Percentiles rank a stretch among this genome's conserved stretches.
Conservation (phyloP, 495 filamentous ascomycete species). For the Aspergillus nidulans region DNA sequence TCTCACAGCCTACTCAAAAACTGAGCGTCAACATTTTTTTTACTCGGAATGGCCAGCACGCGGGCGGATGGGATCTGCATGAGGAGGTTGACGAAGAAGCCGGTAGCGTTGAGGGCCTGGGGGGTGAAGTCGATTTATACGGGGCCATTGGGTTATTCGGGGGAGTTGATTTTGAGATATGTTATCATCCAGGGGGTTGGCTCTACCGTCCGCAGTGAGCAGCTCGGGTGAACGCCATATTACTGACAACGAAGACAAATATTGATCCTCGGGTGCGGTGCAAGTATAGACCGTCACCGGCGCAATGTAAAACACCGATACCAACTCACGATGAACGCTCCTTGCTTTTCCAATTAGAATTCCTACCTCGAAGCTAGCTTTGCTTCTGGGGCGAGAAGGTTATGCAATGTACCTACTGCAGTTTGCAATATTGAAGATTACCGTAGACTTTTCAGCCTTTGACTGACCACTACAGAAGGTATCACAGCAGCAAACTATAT, state of each 20-base stretch:
- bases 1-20: slow-evolving; percentile 14
- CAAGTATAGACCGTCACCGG: too few relatives aligned
- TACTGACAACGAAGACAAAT: not conserved
- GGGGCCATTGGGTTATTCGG: slow-evolving; percentile 75
- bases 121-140: slow-evolving; percentile 77
- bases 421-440: too few relatives aligned
- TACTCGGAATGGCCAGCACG: slow-evolving; percentile 62
- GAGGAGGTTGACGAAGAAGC: slow-evolving; percentile 74
- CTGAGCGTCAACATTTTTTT: slow-evolving; percentile 66
- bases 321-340: too few relatives aligned
- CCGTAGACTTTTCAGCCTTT: too few relatives aligned
- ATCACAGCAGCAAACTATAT: too few relatives aligned
- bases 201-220: slow-evolving; percentile 19
- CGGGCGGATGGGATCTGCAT: slow-evolving; percentile 74
- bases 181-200: slow-evolving; percentile 53
- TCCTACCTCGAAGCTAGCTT: too few relatives aligned
- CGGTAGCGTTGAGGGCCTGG: slow-evolving; percentile 65
- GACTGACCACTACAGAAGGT: too few relatives aligned
- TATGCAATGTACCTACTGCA: too few relatives aligned
- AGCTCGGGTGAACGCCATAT: not conserved
- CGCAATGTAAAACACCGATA: too few relatives aligned
- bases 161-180: slow-evolving; percentile 64
- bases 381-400: too few relatives aligned
- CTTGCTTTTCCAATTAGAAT: too few relatives aligned
- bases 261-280: not conserved